Conservation (phyloP, 2,329 filamentous ascomycete genomes). For the Capronia epimyces region DNA sequence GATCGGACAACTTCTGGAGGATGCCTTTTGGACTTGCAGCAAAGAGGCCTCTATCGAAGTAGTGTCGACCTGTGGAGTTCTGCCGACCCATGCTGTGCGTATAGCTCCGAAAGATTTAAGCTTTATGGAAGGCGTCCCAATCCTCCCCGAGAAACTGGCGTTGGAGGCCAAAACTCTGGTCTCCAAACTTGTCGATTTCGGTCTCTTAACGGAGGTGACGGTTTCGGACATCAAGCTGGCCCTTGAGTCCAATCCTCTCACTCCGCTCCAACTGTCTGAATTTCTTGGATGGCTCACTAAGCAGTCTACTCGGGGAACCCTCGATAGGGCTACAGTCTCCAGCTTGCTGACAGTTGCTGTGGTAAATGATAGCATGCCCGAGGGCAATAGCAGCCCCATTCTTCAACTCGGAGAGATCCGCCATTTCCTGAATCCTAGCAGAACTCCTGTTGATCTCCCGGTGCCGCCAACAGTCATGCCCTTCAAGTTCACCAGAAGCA, state of each 20-base stretch:
- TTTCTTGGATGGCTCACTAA: slow-evolving; percentile 80
- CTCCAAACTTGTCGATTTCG: slow-evolving; percentile 72
- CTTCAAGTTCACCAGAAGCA: slow-evolving; percentile 69
- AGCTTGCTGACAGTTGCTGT: slow-evolving; percentile 68
- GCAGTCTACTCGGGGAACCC: slow-evolving; percentile 64
- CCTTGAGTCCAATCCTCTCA: slow-evolving; percentile 74
- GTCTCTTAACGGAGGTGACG: slow-evolving; percentile 80
- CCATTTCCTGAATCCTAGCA: slow-evolving; percentile 68
- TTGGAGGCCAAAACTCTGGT: slow-evolving; percentile 66
- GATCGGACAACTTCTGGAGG: slow-evolving; percentile 82
- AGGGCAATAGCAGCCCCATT: slow-evolving; percentile 60
- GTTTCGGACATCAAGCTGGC: slow-evolving; percentile 79
- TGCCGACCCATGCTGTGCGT: slow-evolving; percentile 77
- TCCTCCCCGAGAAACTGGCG: slow-evolving; percentile 71
- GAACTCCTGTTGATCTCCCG: slow-evolving; percentile 75
- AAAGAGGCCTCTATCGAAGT: slow-evolving; percentile 77
- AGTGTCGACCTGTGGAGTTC: slow-evolving; percentile 78
- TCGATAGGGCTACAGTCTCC: slow-evolving; percentile 63
- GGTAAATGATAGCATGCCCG: slow-evolving; percentile 52
- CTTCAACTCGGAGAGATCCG: slow-evolving; percentile 71
- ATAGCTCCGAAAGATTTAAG: slow-evolving; percentile 64
- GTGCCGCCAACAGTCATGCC: slow-evolving; percentile 77
- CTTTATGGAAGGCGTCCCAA: slow-evolving; percentile 84
- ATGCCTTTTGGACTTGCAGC: slow-evolving; percentile 93
- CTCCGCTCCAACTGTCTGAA: slow-evolving; percentile 68